Conservation (phyloP, 331 rosid genomes). For the Telfairia occidentalis region DNA sequence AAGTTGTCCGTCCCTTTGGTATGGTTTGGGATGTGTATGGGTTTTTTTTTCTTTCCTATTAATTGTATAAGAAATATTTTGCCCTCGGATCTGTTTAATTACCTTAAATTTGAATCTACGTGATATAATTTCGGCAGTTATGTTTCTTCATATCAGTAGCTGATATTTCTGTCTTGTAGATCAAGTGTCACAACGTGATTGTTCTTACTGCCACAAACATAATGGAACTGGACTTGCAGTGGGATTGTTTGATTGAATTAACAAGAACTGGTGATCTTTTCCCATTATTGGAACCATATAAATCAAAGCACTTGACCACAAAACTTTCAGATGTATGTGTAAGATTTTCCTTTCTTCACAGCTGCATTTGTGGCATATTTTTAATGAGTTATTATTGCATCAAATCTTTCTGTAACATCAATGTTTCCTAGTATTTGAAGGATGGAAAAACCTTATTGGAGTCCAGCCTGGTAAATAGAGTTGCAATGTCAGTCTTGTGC, state of each 20-base stretch:
- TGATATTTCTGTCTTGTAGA: conserved; percentile 39
- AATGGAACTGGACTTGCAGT: conserved; percentile 59
- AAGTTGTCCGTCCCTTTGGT: conserved; percentile 72
- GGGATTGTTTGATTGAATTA: conserved; percentile 79
- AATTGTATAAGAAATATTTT: neutral
- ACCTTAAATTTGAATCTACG: neutral
- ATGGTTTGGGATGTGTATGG: conserved; percentile 11
- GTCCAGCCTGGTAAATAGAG: neutral
- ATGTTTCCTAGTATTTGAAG: neutral
- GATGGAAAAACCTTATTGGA: neutral
- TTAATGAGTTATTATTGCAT: neutral
- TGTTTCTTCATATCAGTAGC: neutral
- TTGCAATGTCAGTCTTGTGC: neutral
- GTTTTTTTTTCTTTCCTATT: neutral
- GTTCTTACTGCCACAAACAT: conserved; percentile 55
- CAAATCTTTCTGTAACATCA: neutral
- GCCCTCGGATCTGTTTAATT: neutral
- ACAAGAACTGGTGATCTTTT: conserved; percentile 42
- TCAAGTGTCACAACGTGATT: conserved; percentile 75
- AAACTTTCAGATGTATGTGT: conserved; percentile 55
- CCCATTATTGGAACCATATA: conserved; percentile 45
- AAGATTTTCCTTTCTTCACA: neutral
- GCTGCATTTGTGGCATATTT: neutral
- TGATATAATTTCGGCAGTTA: conserved; percentile 2
- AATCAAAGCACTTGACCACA: conserved; percentile 45